A percentile compares a stretch with the other conserved stretches of the same genome.
Evolutionary conservation across 352 stramenopile species (phyloP).

Genomic region (Globisporangium nagaii): DNA sequence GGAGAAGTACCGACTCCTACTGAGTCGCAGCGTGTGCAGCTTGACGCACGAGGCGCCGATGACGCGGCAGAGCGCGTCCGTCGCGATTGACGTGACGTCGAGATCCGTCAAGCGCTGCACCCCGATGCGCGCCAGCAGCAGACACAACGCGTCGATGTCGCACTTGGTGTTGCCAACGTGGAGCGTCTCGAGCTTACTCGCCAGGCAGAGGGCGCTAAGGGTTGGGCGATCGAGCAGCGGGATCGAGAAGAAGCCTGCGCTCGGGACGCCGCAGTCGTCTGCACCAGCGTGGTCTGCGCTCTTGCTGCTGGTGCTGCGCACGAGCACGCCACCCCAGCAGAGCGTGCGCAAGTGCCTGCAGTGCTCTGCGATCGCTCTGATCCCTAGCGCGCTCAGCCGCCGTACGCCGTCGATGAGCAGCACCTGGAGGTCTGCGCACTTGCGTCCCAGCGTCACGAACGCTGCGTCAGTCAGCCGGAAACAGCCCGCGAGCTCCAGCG

Average conservation of each 20-base stretch:
- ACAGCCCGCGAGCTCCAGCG: conserved; percentile 60
- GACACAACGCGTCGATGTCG: conserved; percentile 37
- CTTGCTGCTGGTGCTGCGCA: conserved; percentile 25
- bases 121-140: conserved; percentile 11
- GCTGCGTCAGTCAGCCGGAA: conserved; percentile 54
- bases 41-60: conserved; percentile 27
- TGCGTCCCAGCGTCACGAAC: conserved; percentile 24
- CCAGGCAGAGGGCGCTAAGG: conserved; percentile 19
- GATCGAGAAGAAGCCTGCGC: conserved; percentile 57
- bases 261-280: neutral
- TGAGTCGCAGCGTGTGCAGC: conserved; percentile 46
- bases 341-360: conserved; percentile 36
- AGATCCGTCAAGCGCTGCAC: conserved; percentile 38
- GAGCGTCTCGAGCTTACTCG: conserved; percentile 29
- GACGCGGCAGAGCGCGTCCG: conserved; percentile 45
- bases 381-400: conserved; percentile 24
- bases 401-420: conserved; percentile 58
- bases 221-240: conserved; percentile 32
- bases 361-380: conserved; percentile 23
- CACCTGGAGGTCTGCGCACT: conserved; percentile 33
- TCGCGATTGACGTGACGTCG: conserved; percentile 54
- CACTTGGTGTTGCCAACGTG: conserved; percentile 56
- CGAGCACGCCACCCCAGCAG: conserved; percentile 53
- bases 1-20: conserved; percentile 72
- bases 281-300: neutral